Evolutionary conservation across 2,329 filamentous ascomycete species (phyloP), one percentile per base, ranked within the genome.

Genomic region (Epichloe aotearoae): DNA sequence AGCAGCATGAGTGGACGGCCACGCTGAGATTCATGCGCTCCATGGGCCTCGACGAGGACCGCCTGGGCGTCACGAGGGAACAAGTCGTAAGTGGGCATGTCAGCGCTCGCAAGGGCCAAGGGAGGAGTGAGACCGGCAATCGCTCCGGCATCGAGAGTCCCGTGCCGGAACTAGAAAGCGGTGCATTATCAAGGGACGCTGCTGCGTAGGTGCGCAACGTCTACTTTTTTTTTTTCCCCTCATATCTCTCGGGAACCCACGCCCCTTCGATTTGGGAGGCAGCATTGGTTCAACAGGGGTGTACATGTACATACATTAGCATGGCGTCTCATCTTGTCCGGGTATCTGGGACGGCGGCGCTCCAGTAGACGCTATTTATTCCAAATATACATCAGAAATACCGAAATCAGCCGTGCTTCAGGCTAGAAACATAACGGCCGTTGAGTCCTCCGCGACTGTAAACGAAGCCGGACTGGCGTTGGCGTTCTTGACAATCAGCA

Each of bases 1-100:
- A 81, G 66, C 72, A 80, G 20, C 54, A 58, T 0, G 69, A 71
- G 61, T 72, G 55, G 82, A 82, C 64, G 75, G 75, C 84, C 36
- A 73, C 70, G 2, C 59, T 73, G 6, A 53, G 54, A 1, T 74
- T 73, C 59, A 63, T 74, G 49, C 61, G 62, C 41, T 72, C 69
- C 10, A 74, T 74, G 72, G 72, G 72, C 12, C 57, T 74, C 30
- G 52, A 54, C 5, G 54, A 61, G n/a, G 57, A 59, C n/a, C 58
- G 58, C 46, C 36, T 57, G n/a, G 23, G 34, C 2, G 52, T 58
- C 0, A 56, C 55, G 4, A 56, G 56, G 11, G 55, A 59, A 3
- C 53, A 63, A 33, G 59, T 61, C 5, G 33, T 50, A 5, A 41
- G 17, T 34, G 47, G 47, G 6, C 44, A 46, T 19, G 52, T 20